These are phyloP conservation scores for Ogataea ganodermae DNA, from an alignment of 805 yeast genomes.

Conservation along the genomic window DNA sequence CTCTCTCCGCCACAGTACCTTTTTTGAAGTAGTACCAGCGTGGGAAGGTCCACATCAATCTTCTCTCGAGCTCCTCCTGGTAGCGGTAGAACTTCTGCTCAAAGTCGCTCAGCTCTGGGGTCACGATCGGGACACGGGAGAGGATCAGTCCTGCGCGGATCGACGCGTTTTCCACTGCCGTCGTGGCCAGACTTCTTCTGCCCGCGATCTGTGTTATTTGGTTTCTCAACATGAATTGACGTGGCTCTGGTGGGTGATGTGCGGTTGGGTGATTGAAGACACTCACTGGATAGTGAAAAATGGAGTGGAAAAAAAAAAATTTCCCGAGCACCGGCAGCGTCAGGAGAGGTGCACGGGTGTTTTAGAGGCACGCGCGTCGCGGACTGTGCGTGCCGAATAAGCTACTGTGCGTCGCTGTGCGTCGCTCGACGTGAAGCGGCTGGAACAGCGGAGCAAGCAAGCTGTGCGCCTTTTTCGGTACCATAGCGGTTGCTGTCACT, in stretches of 20 bases:
- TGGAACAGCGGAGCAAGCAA: too few relatives aligned
- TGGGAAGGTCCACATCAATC: constrained; percentile 98
- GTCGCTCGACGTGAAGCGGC: not conserved
- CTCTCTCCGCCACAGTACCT: constrained; percentile 87
- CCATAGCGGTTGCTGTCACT: too few relatives aligned
- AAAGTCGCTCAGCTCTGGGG: constrained; percentile 71
- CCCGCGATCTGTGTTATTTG: constrained; percentile 5
- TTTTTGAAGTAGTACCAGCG: constrained; percentile 86
- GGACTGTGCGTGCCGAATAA: too few relatives aligned
- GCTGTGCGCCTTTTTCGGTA: too few relatives aligned
- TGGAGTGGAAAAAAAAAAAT: not conserved
- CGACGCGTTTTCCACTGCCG: constrained; percentile 1
- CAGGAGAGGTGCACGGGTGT: not conserved
- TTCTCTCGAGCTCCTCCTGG: constrained; percentile 81
- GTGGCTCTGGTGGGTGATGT: not conserved
- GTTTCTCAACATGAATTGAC: constrained; percentile 7
- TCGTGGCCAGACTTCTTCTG: constrained; percentile 14
- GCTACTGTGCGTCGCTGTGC: too few relatives aligned
- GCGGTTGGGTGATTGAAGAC: not conserved
- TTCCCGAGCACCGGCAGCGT: too few relatives aligned
- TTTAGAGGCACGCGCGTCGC: too few relatives aligned
- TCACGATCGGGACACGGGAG: constrained; percentile 81
- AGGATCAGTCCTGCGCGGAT: constrained; percentile 59
- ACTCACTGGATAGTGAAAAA: not conserved
- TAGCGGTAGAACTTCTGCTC: constrained; percentile 77